Evolutionary conservation across 139 green algal species (phyloP).

Genomic region (Zygnema circumcarinatum): DNA sequence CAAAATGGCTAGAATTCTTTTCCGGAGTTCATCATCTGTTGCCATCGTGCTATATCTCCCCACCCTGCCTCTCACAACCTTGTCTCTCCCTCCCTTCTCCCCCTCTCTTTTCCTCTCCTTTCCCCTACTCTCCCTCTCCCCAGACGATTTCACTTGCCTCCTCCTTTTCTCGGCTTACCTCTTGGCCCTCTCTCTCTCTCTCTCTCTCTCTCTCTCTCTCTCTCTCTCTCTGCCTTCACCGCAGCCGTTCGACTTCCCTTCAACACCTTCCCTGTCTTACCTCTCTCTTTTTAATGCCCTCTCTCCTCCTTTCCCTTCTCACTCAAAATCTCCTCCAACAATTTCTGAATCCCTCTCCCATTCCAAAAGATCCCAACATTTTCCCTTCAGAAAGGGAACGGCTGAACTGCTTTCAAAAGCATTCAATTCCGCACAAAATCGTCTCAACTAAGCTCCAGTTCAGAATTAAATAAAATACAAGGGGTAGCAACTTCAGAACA

Average conservation of each 20-base stretch:
- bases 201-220: neutral
- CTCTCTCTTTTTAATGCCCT: neutral
- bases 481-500: no score
- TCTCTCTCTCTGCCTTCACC: neutral
- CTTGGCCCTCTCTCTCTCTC: neutral
- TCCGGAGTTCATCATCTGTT: slow-evolving; percentile 59
- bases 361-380: no score
- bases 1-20: slow-evolving; percentile 63
- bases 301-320: neutral
- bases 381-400: no score
- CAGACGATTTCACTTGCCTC: neutral
- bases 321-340: neutral
- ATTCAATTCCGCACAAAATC: no score
- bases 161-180: neutral
- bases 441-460: no score
- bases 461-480: no score
- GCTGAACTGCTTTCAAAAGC: no score
- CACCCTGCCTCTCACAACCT: neutral
- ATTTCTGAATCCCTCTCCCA: no score
- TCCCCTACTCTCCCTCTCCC: neutral
- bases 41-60: neutral
- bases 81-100: neutral
- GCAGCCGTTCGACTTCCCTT: neutral
- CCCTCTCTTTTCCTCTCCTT: neutral
- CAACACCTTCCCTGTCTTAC: neutral